These are phyloP conservation scores for Malbranchea zuffiana DNA, from an alignment of 2,329 filamentous ascomycete species.

Conservation along the genomic window DNA sequence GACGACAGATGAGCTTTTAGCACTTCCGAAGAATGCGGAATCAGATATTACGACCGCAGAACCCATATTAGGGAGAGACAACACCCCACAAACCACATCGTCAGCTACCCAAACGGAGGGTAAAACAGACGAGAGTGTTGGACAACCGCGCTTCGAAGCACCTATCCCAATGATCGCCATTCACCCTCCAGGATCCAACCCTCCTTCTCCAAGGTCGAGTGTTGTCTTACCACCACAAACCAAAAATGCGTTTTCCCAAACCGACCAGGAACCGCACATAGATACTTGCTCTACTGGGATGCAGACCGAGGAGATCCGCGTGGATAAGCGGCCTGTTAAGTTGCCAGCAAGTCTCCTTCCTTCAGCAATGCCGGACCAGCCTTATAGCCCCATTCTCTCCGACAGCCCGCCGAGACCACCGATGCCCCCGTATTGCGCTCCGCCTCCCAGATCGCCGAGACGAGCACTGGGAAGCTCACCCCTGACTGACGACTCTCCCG, in stretches of 20 bases:
- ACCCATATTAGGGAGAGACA: too few species aligned
- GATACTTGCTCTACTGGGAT: slow-evolving; percentile 48
- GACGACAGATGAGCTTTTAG: slow-evolving; percentile 30
- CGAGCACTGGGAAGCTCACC: slow-evolving; percentile 19
- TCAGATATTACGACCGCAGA: slow-evolving; percentile 20
- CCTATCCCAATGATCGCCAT: slow-evolving; percentile 82
- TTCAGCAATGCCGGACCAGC: slow-evolving; percentile 55
- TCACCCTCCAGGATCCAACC: slow-evolving; percentile 73
- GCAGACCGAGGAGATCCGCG: slow-evolving; percentile 84
- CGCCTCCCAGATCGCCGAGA: slow-evolving; percentile 26
- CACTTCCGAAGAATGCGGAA: slow-evolving; percentile 27
- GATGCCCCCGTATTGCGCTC: slow-evolving; percentile 26
- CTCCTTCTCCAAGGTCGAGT: slow-evolving; percentile 64
- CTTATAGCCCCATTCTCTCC: slow-evolving; percentile 23
- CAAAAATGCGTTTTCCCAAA: slow-evolving; percentile 76
- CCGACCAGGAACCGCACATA: slow-evolving; percentile 43
- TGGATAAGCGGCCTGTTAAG: slow-evolving; percentile 64
- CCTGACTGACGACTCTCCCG: slow-evolving; percentile 38
- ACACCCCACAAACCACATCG: slow-evolving; percentile 12
- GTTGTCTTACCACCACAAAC: slow-evolving; percentile 67
- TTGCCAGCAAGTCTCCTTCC: slow-evolving; percentile 70
- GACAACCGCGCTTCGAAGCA: slow-evolving; percentile 14
- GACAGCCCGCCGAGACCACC: slow-evolving; percentile 18
- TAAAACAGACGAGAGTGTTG: background rate
- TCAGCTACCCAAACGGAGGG: slow-evolving; percentile 27